Evolutionary conservation across 768 basidiomycete genomes (phyloP), one percentile per base, ranked within the genome.

Genomic region (Galerina sulciceps): DNA sequence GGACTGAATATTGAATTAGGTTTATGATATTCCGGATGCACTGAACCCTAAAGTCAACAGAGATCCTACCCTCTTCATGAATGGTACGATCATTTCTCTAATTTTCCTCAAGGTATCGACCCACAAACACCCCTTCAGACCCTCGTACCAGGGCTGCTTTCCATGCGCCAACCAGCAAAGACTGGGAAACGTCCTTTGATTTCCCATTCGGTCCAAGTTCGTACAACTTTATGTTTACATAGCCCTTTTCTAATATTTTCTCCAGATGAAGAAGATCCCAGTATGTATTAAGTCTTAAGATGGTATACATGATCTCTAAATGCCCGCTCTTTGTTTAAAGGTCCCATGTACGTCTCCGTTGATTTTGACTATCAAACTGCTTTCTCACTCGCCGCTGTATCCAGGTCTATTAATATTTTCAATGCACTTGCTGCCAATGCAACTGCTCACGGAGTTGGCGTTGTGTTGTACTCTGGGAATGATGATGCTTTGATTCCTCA

Each of bases 401-500:
- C 23, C 42, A 88, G 86, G 61, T 82, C 88, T 4, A 87, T 87
- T 78, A 78, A 73, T 20, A 89, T 88, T 70, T 73, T 90, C 31
- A 76, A 80, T 0, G 86, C 87, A 26, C 77, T 90, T n/a, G 87
- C 88, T 4, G 80, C 84, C 11, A 90, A 90, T 59, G 82, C 84
- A 18, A 79, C 87, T 0, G 75, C 74, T 1, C 80, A 79, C 5
- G 69, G 76, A 22, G 70, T 91, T 22, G 73, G 75, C 1, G 71
- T 89, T n/a, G 73, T 89, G 10, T 69, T 90, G 14, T 89, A 75
- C 67, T 88, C 88, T 22, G 89, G 84, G 13, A 90, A 90, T 63
- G 85, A 89, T 60, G 89, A 91, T 68, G 75, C 84, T 6, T 81
- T 90, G 20, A 75, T 89, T 47, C 75, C 87, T 1, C 89, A 89